Evolutionary conservation across 2,329 filamentous ascomycete species (phyloP), one percentile per base, ranked within the genome.

Genomic region (Talaromyces verruculosus): DNA sequence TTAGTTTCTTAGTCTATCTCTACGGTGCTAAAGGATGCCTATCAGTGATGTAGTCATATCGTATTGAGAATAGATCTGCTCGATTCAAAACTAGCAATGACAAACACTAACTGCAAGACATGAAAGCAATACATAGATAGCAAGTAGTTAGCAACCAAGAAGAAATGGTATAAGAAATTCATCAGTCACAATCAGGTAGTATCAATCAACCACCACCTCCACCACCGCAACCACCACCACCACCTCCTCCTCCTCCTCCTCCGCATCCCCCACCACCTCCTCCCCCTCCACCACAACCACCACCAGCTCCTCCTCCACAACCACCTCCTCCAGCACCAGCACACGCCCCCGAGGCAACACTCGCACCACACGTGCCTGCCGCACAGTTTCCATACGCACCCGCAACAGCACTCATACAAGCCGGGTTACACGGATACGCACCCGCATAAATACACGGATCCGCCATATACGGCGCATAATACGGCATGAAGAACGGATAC

Each of bases 311-410:
- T 45, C 61, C 67, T n/a, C 72, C 73, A 17, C 73, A 66, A 25
- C 69, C 70, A 62, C 71, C 71, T n/a, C 70, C 72, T 13, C 65
- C 64, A 37, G 43, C 47, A 37, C 61, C 61, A 45, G 76, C 76
- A 64, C 79, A 82, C 39, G 77, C 72, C 22, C 77, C 80, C 17
- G 79, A 79, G 67, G 81, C 83, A 10, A 79, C 80, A 1, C 78
- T 82, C 33, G 73, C 77, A 15, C 75, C 76, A 66, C 78, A 78
- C 1, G 77, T 77, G 5, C 84, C 83, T 1, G 77, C 76, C 45
- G 76, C 80, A 69, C 84, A 86, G 66, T 81, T 82, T 0, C 84
- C 84, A 30, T 71, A 69, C 19, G 73, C 78, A 0, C 82, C 82
- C 2, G 72, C 33, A 0, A 68, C 71, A 6, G 78, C 68, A 66